Base-by-base conservation (phyloP, 345 rosid genomes). In the Moricandia arvensis region DNA sequence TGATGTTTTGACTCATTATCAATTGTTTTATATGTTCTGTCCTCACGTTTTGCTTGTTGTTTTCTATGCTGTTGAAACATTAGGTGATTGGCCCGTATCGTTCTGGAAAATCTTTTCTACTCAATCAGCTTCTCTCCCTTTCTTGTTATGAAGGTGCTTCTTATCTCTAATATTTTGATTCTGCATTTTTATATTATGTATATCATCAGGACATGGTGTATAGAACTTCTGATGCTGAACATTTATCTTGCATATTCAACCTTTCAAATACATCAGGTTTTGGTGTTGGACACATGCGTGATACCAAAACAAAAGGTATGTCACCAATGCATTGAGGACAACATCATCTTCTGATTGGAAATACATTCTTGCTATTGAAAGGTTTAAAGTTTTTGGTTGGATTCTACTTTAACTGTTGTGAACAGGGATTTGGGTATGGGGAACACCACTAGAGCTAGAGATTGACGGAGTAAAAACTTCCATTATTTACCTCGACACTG, bases 241-340 rank as follows among this genome's bases (percentile, higher is more conserved):
- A 30, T 65, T 69, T 61, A 7, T 27, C 65, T 21, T 41, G 55
- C 30, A 38, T 61, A 61, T 45, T 78, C 37, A 35, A n/a, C 64
- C 63, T 16, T 55, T 24, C 3, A 54, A 41, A 27, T 31, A 13
- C 73, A 31, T 58, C 88, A 95, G 99, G 99, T 53, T 95, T 95
- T 86, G 99, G 99, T 67, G 99, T 95, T 80, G 99, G 99, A 35
- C 99, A 95, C 83, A 93, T 95, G 99, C 99, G 99, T 76, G 99
- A 95, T 77, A 95, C 99, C 70, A 93, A 93, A 84, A 95, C 99
- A 37, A 95, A 95, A 85, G 99, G 99, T 92, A 84, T 64, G 43
- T 1, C 70, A 49, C 58, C 16, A 31, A n/a, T 72, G 16, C 59
- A 8, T 8, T 34, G 17, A 47, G 73, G 31, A 49, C 0, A 66